Percentiles rank a stretch among this genome's conserved stretches.
Evolutionary conservation across 371 early-diverging fungal genomes (phyloP).

Genomic region (Mucor piriformis): DNA sequence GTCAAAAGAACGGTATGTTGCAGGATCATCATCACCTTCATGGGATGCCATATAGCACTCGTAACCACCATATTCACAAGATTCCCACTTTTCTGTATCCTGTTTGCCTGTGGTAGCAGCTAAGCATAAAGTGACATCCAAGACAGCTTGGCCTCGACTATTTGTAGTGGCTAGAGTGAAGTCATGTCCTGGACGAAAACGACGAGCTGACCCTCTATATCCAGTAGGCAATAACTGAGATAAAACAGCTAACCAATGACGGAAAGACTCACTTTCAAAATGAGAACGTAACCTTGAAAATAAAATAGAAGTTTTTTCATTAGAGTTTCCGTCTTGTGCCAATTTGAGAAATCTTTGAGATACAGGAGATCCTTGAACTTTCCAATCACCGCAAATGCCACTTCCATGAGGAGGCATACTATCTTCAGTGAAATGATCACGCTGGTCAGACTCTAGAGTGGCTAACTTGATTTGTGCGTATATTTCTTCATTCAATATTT

Average conservation of each 20-base stretch:
- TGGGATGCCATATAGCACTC: slow-evolving; percentile 76
- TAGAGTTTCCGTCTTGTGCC: neutral
- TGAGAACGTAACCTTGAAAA: slow-evolving; percentile 14
- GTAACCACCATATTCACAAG: slow-evolving; percentile 75
- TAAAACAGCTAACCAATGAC: slow-evolving; percentile 47
- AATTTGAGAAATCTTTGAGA: slow-evolving; percentile 57
- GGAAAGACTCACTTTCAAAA: slow-evolving; percentile 38
- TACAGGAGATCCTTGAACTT: slow-evolving; percentile 58
- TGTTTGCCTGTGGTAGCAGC: slow-evolving; percentile 25
- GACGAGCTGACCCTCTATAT: slow-evolving; percentile 47
- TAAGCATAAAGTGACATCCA: slow-evolving; percentile 64
- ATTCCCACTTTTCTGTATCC: slow-evolving; percentile 48
- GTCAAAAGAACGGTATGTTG: slow-evolving; percentile 64
- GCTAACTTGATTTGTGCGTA: slow-evolving; percentile 37
- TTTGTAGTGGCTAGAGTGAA: slow-evolving; percentile 61
- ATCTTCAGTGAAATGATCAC: slow-evolving; percentile 25
- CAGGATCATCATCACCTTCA: slow-evolving; percentile 69
- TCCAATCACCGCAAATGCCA: slow-evolving; percentile 57
- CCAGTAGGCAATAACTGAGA: slow-evolving; percentile 31
- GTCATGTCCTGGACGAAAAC: slow-evolving; percentile 75
- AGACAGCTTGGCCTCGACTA: slow-evolving; percentile 15
- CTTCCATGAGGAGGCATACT: slow-evolving; percentile 53
- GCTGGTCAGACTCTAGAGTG: slow-evolving; percentile 36
- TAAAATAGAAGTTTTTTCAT: slow-evolving; percentile 20
- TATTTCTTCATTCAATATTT: slow-evolving; percentile 56